Percentiles rank a stretch among this genome's conserved stretches.
Conservation (phyloP, 345 rosid species). For the Corchorus capsularis region DNA sequence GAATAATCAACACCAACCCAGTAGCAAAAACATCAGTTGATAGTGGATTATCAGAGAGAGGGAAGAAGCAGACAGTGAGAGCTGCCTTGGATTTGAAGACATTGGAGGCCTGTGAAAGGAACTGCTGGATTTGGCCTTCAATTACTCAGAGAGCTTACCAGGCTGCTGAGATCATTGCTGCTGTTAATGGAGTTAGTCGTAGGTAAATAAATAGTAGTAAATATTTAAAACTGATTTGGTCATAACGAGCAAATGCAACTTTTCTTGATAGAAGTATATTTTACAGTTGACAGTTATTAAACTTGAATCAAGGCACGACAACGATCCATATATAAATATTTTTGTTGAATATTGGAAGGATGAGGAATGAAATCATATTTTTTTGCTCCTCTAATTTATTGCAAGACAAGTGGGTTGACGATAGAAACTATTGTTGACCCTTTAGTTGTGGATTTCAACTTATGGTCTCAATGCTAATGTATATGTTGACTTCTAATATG, state of each 20-base stretch:
- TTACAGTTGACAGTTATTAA: neutral
- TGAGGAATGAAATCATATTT: neutral
- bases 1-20: constrained; percentile 88
- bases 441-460: neutral
- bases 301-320: neutral
- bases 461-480: neutral
- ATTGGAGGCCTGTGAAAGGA: constrained; percentile 75
- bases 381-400: neutral
- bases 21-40: constrained; percentile 87
- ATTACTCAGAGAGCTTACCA: constrained; percentile 96
- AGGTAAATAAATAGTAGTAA: constrained; percentile 42
- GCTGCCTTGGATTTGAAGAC: constrained; percentile 71
- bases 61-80: constrained; percentile 74
- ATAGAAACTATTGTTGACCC: neutral
- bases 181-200: constrained; percentile 69
- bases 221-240: no score
- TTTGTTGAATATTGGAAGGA: neutral
- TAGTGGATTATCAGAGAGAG: constrained; percentile 76
- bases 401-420: neutral
- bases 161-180: constrained; percentile 85
- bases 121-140: constrained; percentile 99
- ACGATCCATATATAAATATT: neutral
- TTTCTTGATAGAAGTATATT: neutral
- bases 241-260: neutral
- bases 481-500: neutral